Evolutionary conservation across 2,329 filamentous ascomycete genomes (phyloP), one percentile per base, ranked within the genome.

Genomic region (Aureobasidium vineae): DNA sequence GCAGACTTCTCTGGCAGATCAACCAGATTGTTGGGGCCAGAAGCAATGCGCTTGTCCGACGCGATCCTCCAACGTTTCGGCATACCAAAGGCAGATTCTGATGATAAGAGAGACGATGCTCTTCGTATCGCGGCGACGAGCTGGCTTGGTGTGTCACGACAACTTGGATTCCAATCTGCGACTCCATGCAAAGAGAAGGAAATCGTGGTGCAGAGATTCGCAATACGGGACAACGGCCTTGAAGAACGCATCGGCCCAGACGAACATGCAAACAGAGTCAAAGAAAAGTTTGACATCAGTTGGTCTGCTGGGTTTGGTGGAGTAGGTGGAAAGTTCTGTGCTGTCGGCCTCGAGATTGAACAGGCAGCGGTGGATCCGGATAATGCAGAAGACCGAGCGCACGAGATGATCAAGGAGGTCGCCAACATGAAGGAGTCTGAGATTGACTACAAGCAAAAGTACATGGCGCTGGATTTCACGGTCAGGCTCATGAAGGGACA

Each of bases 11-110:
- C 72, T 5, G 80, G 80, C 13, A 78, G 77, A 66, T 45, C 65
- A 11, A 64, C 67, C 2, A 76, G 80, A 16, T 72, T 83, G 7
- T 75, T 75, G 26, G 77, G 80, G 49, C 77, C 78, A 23, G 81
- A 82, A 73, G 80, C 80, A 1, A 82, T 80, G 66, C 75, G 75
- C 5, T 75, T 83, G 10, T 80, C 81, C 3, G 77, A 79, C 13
- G 73, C 78, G 1, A 76, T 83, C n/a, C 72, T 83, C 0, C 68
- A 72, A 8, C 72, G 73, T 4, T 73, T 81, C 15, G 74, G 75
- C 60, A 69, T 77, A 5, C 77, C 76, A 11, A 68, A 73, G 40
- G 70, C 74, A 36, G 70, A 74, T 6, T 76, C 75, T 28, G 66
- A 73, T 2, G 75, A 75, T 68, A 71, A 70, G 31, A 73, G 67